Percentiles rank a stretch among this genome's conserved stretches.
phyloP scores from a whole-genome alignment of 768 basidiomycete genomes.

The Leucocoprinus sp. region DNA sequence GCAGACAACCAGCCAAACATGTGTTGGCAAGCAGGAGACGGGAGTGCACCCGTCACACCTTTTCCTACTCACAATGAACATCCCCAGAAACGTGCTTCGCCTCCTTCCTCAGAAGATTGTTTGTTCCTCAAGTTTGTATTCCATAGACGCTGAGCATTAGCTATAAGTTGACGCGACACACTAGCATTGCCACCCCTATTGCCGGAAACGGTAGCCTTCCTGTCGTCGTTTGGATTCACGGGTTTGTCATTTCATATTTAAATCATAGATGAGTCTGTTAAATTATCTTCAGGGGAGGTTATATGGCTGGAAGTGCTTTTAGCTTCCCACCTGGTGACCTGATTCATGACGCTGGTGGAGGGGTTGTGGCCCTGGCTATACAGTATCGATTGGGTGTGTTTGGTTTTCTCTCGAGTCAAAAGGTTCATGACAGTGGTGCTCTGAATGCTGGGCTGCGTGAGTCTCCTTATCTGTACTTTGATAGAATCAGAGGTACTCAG shows the following conservation, averaged over 20 bases:
- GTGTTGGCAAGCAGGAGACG: conserved; percentile 7
- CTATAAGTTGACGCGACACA: not conserved
- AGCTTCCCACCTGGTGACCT: conserved; percentile 26
- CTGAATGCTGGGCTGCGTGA: conserved; percentile 44
- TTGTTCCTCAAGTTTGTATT: conserved; percentile 28
- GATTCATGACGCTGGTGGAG: conserved; percentile 25
- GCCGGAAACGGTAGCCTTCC: conserved; percentile 21
- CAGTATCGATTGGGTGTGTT: conserved; percentile 40
- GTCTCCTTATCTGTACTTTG: conserved; percentile 15
- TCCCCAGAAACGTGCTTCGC: conserved; percentile 2
- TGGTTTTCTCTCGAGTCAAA: conserved; percentile 37
- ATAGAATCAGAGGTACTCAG: not conserved
- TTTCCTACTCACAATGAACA: conserved; percentile 14
- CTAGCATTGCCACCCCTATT: conserved; percentile 28
- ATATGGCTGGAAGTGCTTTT: not conserved
- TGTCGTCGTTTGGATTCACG: conserved; percentile 38
- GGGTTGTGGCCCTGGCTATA: conserved; percentile 30
- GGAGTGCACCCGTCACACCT: conserved; percentile 6
- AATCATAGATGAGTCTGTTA: not conserved
- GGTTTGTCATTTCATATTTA: conserved; percentile 16
- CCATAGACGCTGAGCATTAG: not conserved
- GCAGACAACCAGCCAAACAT: conserved; percentile 5
- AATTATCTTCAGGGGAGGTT: not conserved
- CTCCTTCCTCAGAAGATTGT: conserved; percentile 29
- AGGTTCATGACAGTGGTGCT: conserved; percentile 33